A percentile compares a stretch with the other conserved stretches of the same genome.
Evolutionary conservation across 139 green algal species (phyloP).

Genomic region (Pseudopediastrum boryanum): DNA sequence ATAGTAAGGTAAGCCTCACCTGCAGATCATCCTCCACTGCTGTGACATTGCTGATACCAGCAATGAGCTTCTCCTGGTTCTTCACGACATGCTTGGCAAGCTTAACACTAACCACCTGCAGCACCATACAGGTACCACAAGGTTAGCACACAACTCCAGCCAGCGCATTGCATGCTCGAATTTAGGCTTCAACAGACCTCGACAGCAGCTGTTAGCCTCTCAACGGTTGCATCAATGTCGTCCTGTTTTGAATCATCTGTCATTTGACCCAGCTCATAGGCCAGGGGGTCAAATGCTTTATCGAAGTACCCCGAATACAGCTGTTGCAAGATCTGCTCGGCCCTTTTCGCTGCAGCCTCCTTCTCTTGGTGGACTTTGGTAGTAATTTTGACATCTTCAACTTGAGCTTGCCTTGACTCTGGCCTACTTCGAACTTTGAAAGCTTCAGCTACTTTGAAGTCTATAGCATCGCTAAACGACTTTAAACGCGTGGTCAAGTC

Average conservation of each 20-base stretch:
- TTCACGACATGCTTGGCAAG: conserved; percentile 61
- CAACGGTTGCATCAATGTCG: conserved; percentile 61
- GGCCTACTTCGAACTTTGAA: background rate
- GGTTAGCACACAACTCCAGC: background rate
- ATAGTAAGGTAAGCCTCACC: no score
- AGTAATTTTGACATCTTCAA: background rate
- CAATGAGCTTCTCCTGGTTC: conserved; percentile 61
- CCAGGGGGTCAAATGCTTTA: conserved; percentile 52
- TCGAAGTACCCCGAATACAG: conserved; percentile 52
- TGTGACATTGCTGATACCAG: conserved; percentile 48
- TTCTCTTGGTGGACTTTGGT: conserved; percentile 1
- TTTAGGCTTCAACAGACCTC: conserved; percentile 44
- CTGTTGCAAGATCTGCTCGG: conserved; percentile 8
- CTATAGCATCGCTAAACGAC: conserved; percentile 23
- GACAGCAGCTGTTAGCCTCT: conserved; percentile 50
- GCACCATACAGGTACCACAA: background rate
- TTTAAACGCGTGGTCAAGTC: conserved; percentile 30
- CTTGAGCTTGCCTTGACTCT: background rate
- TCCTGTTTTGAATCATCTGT: conserved; percentile 39
- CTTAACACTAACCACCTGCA: conserved; percentile 56
- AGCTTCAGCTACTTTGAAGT: background rate
- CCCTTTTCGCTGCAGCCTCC: background rate
- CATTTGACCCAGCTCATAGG: conserved; percentile 52
- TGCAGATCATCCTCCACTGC: conserved; percentile 49
- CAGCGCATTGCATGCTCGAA: background rate